phyloP scores from a whole-genome alignment of 371 early-diverging fungal genomes.

The Mucor indicus region DNA sequence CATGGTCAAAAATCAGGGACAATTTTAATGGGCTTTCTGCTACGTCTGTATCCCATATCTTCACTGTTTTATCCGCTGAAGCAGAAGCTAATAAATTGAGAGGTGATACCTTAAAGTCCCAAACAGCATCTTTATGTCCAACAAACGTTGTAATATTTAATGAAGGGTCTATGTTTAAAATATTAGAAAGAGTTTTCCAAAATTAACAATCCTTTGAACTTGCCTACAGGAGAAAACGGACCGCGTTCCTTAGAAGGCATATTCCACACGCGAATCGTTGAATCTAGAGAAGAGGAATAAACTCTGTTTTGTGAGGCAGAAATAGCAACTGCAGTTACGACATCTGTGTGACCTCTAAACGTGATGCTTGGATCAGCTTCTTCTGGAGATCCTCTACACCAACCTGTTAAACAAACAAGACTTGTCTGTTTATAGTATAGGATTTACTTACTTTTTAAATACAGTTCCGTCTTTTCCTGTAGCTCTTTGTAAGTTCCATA shows the following conservation, averaged over 20 bases:
- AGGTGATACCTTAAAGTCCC: conserved; percentile 80
- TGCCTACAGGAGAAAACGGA: conserved; percentile 55
- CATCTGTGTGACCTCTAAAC: conserved; percentile 77
- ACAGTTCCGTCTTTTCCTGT: conserved; percentile 33
- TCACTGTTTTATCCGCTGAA: conserved; percentile 80
- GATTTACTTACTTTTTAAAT: conserved; percentile 35
- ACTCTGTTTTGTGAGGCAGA: conserved; percentile 55
- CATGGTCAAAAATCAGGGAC: conserved; percentile 49
- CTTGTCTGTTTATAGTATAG: too few species aligned
- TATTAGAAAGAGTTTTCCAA: not conserved
- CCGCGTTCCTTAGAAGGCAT: conserved; percentile 60
- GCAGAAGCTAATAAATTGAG: conserved; percentile 65
- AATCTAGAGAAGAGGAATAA: conserved; percentile 76
- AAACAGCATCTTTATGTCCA: conserved; percentile 84
- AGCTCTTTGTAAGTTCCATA: conserved; percentile 64
- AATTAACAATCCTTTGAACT: not conserved
- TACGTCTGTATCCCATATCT: conserved; percentile 74
- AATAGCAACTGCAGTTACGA: conserved; percentile 69
- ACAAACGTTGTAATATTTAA: conserved; percentile 60
- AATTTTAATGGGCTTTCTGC: conserved; percentile 45
- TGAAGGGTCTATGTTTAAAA: conserved; percentile 42
- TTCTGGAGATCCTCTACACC: conserved; percentile 23
- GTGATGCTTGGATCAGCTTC: conserved; percentile 76
- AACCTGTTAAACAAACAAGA: not conserved
- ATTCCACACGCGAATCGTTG: conserved; percentile 74